These are phyloP conservation scores for Glycine soja DNA, from an alignment of 306 rosid species.

Conservation along the genomic window DNA sequence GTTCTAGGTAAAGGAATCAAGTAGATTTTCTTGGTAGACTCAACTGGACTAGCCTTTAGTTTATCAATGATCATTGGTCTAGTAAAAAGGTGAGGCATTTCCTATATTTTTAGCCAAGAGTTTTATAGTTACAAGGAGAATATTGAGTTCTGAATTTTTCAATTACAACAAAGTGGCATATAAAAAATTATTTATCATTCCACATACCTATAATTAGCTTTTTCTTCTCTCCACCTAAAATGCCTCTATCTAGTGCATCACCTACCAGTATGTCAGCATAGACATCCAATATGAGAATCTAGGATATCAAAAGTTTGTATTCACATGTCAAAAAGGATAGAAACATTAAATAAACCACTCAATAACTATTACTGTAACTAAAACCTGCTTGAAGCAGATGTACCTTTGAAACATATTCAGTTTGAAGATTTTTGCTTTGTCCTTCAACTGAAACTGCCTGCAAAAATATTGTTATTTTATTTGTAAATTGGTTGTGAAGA, in stretches of 20 bases:
- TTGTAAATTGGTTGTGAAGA: conserved; percentile 26
- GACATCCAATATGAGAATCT: conserved; percentile 82
- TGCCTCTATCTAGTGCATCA: conserved; percentile 73
- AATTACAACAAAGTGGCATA: conserved; percentile 10
- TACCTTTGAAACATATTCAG: conserved; percentile 71
- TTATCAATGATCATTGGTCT: conserved; percentile 22
- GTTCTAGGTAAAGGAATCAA: background rate
- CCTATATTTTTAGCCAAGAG: conserved; percentile 22
- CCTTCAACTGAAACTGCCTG: conserved; percentile 75
- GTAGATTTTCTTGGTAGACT: conserved; percentile 5
- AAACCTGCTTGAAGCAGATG: conserved; percentile 37
- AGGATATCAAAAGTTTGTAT: conserved; percentile 38
- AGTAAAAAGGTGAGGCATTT: conserved; percentile 41
- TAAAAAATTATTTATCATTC: conserved; percentile 12
- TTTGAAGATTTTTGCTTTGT: conserved; percentile 64
- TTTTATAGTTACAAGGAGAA: conserved; percentile 18
- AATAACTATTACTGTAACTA: conserved; percentile 31
- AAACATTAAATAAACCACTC: conserved; percentile 39
- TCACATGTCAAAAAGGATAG: conserved; percentile 37
- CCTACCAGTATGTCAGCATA: conserved; percentile 72
- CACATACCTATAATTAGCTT: conserved; percentile 73
- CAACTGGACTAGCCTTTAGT: conserved; percentile 14
- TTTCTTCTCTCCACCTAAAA: conserved; percentile 84
- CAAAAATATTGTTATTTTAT: conserved; percentile 46
- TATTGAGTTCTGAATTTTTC: conserved; percentile 2